Evolutionary conservation across 495 filamentous ascomycete species (phyloP).

Genomic region (Aspergillus conjunctus): DNA sequence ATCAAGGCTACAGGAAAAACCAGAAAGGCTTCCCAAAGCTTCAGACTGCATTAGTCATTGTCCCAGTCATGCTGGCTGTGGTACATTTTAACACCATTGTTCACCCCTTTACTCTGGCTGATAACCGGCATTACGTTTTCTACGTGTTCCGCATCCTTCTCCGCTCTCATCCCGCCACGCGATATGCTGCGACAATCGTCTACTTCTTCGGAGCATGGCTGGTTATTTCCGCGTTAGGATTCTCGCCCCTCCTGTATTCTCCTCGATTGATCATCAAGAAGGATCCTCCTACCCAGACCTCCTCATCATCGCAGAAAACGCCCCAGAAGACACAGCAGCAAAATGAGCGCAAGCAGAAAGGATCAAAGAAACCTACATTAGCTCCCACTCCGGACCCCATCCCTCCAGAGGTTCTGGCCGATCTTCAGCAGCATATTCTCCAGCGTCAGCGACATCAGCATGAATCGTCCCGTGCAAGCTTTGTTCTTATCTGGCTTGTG

Average conservation of each 20-base stretch:
- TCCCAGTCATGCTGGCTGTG: constrained; percentile 54
- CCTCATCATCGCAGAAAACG: constrained; percentile 26
- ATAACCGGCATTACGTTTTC: constrained; percentile 96
- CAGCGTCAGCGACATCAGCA: constrained; percentile 39
- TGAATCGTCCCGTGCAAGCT: constrained; percentile 48
- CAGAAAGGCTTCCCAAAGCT: constrained; percentile 42
- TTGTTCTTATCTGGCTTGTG: constrained; percentile 68
- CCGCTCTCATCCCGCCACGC: constrained; percentile 58
- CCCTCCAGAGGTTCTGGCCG: constrained; percentile 36
- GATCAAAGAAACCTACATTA: constrained; percentile 28
- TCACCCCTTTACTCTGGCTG: constrained; percentile 93
- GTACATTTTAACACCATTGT: constrained; percentile 87
- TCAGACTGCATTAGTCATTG: constrained; percentile 36
- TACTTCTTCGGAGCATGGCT: constrained; percentile 66
- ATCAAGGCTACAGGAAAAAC: constrained; percentile 40
- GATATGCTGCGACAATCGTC: constrained; percentile 66
- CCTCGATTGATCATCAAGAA: constrained; percentile 30
- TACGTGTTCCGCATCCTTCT: constrained; percentile 90
- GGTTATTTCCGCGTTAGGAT: constrained; percentile 58
- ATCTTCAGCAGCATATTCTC: constrained; percentile 37
- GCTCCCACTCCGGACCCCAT: constrained; percentile 27
- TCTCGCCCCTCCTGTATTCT: constrained; percentile 29
- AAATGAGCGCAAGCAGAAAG: constrained; percentile 28
- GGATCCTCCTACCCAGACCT: constrained; percentile 17
- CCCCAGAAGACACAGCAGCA: constrained; percentile 27